These are phyloP conservation scores for Chondrostereum purpureum DNA, from an alignment of 1,284 basidiomycete genomes.

Conservation along the genomic window DNA sequence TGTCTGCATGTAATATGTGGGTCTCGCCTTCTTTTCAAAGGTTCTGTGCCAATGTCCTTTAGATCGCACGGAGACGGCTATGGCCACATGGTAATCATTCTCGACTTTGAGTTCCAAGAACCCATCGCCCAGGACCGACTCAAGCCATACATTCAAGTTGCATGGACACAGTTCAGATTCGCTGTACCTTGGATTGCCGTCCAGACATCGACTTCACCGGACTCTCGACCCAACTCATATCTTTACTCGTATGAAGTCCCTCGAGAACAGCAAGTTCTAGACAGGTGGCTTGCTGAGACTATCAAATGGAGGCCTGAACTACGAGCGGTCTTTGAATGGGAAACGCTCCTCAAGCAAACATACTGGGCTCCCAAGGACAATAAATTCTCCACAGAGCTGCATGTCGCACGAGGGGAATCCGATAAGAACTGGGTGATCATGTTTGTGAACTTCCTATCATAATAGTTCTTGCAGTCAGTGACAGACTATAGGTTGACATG, in stretches of 20 bases:
- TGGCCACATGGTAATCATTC: background rate
- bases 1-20: background rate
- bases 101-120: background rate
- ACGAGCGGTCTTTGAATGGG: background rate
- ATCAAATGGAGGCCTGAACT: background rate
- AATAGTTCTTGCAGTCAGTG: background rate
- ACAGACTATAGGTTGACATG: background rate
- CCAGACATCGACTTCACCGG: background rate
- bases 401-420: background rate
- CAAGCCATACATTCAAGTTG: background rate
- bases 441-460: background rate
- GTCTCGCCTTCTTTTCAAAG: background rate
- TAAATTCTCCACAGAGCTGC: background rate
- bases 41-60: background rate
- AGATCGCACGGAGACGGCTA: background rate
- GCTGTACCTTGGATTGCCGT: slow-evolving; percentile 1
- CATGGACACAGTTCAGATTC: background rate
- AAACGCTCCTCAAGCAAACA: background rate
- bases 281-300: background rate
- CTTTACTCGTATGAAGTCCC: background rate
- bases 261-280: background rate
- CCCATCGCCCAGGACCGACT: background rate
- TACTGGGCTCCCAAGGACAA: background rate
- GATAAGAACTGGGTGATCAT: background rate
- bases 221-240: background rate